Evolutionary conservation across 1,284 basidiomycete genomes (phyloP), one percentile per base, ranked within the genome.

Genomic region (Taiwanofungus camphoratus): DNA sequence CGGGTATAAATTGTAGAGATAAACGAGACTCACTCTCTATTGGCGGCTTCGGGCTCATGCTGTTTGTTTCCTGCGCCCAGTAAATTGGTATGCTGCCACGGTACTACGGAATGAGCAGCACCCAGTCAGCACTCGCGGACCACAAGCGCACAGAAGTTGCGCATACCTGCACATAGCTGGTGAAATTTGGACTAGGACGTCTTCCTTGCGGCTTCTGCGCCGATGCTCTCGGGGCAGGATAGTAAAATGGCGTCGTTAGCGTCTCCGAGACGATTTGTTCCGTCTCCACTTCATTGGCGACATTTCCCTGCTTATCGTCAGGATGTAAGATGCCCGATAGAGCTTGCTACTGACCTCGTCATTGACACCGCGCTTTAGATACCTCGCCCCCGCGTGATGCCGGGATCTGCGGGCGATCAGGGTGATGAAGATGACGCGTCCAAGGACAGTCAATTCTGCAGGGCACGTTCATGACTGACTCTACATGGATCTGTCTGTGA

Each of bases 201-300:
- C 81, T 67, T 58, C 65, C 36, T 57, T 64, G 42, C 52, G 59
- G 23, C 3, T 58, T 63, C 8, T 59, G 57, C 1, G 52, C 41
- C 1, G 53, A 42, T 7, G 64, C 63, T 23, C 68, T 59, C 12
- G 59, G 56, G 9, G 68, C 67, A 13, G 85, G 80, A 59, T 75
- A 84, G 56, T 92, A 89, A 61, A 95, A 94, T 0, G 92, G 80
- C 0, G 93, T 99, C 0, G 92, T 95, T 5, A 94, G 64, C 0
- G 92, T 89, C 59, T 99, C 95, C 3, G 87, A 92, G 1, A 99
- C 94, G 41, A 99, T 96, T 59, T 99, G 96, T 59, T 99, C 96
- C 0, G 94, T 98, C 65, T 99, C 96, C 2, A 99, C 96, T 64
- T 99, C 96, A 57, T 99, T 99, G 1, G 95, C 96, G 2, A 99